A percentile compares a stretch with the other conserved stretches of the same genome.
Evolutionary conservation across 2,329 filamentous ascomycete species (phyloP).

Genomic region (Sporothrix schenckii): DNA sequence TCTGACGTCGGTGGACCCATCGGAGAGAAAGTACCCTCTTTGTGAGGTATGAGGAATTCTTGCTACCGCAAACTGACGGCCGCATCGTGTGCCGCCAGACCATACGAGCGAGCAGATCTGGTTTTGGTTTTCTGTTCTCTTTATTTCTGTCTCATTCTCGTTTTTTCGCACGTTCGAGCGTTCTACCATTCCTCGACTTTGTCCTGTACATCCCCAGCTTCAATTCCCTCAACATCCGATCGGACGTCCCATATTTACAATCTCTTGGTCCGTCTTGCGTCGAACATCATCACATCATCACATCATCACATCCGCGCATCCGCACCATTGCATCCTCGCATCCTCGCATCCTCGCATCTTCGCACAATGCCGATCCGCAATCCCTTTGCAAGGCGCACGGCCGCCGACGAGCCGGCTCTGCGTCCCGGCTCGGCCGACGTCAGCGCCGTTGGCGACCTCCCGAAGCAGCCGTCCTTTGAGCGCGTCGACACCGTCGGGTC

Average conservation of each 20-base stretch:
- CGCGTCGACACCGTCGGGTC: slow-evolving; percentile 65
- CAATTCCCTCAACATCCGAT: neutral
- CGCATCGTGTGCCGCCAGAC: neutral
- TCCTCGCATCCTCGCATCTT: neutral
- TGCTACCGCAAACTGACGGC: neutral
- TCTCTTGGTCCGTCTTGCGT: neutral
- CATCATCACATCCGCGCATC: too few species aligned
- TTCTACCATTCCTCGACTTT: neutral
- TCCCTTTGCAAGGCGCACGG: slow-evolving; percentile 63
- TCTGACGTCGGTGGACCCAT: slow-evolving; percentile 26
- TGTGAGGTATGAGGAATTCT: neutral
- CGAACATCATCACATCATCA: too few species aligned
- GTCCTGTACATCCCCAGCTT: neutral
- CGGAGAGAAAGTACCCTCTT: neutral
- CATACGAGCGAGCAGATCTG: neutral
- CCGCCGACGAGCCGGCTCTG: slow-evolving; percentile 30
- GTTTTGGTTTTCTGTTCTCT: neutral
- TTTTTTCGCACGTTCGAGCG: neutral
- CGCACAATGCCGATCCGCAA: slow-evolving; percentile 69
- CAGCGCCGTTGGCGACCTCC: neutral
- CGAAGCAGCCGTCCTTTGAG: slow-evolving; percentile 54
- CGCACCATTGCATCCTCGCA: neutral
- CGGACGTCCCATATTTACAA: neutral
- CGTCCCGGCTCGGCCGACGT: slow-evolving; percentile 23
- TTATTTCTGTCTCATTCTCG: neutral